Conservation (phyloP, 331 rosid species). For the Quercus tomentella region DNA sequence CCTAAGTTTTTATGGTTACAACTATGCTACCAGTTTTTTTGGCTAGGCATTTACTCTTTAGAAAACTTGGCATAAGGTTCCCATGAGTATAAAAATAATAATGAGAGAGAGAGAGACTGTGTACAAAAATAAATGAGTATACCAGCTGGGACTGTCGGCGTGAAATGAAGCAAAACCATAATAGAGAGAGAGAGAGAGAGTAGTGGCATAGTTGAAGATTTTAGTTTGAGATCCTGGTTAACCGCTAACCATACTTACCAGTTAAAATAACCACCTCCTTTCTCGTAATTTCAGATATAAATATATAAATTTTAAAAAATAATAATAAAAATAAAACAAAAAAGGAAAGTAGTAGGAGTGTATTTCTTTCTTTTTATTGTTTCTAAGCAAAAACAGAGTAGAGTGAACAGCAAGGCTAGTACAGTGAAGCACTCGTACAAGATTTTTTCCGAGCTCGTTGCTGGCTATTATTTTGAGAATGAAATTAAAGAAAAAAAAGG, state of each 20-base stretch:
- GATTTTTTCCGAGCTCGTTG: no score
- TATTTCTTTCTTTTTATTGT: background rate
- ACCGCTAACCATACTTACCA: background rate
- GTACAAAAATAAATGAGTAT: conserved; percentile 25
- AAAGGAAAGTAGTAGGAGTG: background rate
- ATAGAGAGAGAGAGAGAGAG: background rate
- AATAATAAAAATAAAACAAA: no score
- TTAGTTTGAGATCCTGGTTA: background rate
- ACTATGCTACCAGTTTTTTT: no score
- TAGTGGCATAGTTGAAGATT: background rate
- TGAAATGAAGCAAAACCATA: conserved; percentile 17
- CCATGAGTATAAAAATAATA: background rate
- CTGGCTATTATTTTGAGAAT: background rate
- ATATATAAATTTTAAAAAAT: no score
- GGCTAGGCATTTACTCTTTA: no score
- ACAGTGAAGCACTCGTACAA: background rate
- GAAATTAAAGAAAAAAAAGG: background rate
- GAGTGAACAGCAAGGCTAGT: background rate
- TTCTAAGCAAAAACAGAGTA: background rate
- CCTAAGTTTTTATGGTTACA: no score
- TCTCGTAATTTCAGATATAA: no score
- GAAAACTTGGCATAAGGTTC: no score
- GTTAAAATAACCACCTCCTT: background rate
- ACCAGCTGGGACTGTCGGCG: conserved; percentile 58
- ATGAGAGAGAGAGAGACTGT: background rate